Conservation (phyloP, 163 green algal species). For the Volvox carteri region DNA sequence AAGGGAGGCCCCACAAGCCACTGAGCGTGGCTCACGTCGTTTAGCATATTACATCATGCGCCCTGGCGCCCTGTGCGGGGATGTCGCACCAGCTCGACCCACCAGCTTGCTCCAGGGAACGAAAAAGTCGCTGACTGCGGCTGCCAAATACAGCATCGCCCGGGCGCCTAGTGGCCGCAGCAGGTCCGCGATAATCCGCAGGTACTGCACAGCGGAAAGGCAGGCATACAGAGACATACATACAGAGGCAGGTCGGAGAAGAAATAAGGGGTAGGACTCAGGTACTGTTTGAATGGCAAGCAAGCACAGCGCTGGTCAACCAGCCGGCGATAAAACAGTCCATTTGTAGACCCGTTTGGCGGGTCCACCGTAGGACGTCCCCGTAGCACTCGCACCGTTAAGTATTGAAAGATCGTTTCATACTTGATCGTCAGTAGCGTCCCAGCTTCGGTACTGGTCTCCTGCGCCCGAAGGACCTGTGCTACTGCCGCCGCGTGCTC, state of each 20-base stretch:
- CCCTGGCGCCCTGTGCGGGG: too few relatives aligned
- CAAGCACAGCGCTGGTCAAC: too few relatives aligned
- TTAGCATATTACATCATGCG: too few relatives aligned
- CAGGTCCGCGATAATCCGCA: conserved; percentile 66
- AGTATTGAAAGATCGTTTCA: conserved; percentile 97
- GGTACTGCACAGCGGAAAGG: conserved; percentile 61
- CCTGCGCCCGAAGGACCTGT: conserved; percentile 41
- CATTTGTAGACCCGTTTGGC: too few relatives aligned
- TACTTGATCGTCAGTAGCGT: conserved; percentile 88
- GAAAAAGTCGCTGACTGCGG: conserved; percentile 99
- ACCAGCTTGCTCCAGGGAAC: conserved; percentile 94
- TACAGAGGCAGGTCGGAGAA: too few relatives aligned
- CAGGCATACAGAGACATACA: too few relatives aligned
- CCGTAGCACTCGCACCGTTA: conserved; percentile 71
- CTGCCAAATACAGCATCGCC: conserved; percentile 95
- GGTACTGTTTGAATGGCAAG: too few relatives aligned
- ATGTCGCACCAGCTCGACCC: not conserved
- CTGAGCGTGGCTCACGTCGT: too few relatives aligned
- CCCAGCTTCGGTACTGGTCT: conserved; percentile 44
- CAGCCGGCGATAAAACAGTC: too few relatives aligned
- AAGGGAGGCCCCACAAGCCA: too few relatives aligned
- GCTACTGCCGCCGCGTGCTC: conserved; percentile 40
- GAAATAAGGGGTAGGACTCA: too few relatives aligned
- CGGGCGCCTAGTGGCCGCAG: conserved; percentile 66
- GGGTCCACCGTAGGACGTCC: too few relatives aligned